Conservation (phyloP, 768 basidiomycete genomes). For the Lactarius akahatsu region DNA sequence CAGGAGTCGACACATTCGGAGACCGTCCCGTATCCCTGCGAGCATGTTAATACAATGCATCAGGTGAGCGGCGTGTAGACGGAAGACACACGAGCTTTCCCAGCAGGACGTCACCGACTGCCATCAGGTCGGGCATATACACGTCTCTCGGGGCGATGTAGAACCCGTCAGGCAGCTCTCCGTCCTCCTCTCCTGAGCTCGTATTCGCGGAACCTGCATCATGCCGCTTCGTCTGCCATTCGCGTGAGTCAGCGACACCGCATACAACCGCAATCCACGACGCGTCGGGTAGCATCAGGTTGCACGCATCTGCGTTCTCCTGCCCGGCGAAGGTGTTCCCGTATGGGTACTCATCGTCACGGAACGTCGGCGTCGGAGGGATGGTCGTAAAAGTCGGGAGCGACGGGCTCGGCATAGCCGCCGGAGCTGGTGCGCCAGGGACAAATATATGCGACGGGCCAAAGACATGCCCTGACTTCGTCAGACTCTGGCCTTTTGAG, state of each 20-base stretch:
- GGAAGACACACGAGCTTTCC: slow-evolving; percentile 65
- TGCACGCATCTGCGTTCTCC: slow-evolving; percentile 32
- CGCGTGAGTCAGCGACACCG: slow-evolving; percentile 60
- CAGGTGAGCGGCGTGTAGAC: neutral
- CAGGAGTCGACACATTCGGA: slow-evolving; percentile 74
- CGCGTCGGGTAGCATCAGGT: slow-evolving; percentile 56
- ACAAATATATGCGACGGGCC: slow-evolving; percentile 51
- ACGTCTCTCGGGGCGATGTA: slow-evolving; percentile 74
- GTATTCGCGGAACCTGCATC: slow-evolving; percentile 24
- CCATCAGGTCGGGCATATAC: slow-evolving; percentile 82
- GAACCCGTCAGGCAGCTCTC: slow-evolving; percentile 61
- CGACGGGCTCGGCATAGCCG: slow-evolving; percentile 22
- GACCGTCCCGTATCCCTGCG: slow-evolving; percentile 79
- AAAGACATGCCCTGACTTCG: slow-evolving; percentile 37
- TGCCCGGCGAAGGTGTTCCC: slow-evolving; percentile 12
- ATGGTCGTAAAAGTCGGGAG: slow-evolving; percentile 34
- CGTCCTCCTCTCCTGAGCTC: slow-evolving; percentile 35
- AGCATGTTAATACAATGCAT: slow-evolving; percentile 8
- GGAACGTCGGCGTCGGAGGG: slow-evolving; percentile 31
- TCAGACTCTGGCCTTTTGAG: neutral
- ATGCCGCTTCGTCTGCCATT: slow-evolving; percentile 41
- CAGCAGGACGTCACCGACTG: slow-evolving; percentile 68
- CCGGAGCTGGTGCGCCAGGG: slow-evolving; percentile 36
- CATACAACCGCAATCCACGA: slow-evolving; percentile 82
- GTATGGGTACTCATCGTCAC: slow-evolving; percentile 28